Conservation (phyloP, 2,329 filamentous ascomycete species). For the Cladophialophora immunda region DNA sequence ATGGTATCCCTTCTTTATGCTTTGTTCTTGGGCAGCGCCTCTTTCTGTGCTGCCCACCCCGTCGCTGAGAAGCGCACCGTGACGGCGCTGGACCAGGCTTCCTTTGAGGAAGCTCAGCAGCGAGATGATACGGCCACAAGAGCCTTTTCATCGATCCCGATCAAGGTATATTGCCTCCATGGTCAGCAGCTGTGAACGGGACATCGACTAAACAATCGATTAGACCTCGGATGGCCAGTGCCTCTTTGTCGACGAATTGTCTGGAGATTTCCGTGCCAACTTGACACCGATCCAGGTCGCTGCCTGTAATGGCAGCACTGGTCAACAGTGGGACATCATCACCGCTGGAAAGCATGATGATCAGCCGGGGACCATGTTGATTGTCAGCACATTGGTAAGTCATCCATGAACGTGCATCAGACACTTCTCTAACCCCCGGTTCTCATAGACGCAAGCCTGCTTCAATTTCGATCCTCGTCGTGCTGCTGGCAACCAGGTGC, state of each 20-base stretch:
- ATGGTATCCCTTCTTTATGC: constrained; percentile 24
- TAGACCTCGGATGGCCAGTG: constrained; percentile 60
- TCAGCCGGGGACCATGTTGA: constrained; percentile 55
- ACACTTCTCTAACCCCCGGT: neutral
- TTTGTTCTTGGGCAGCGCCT: constrained; percentile 22
- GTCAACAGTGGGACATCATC: constrained; percentile 62
- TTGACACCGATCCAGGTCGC: constrained; percentile 60
- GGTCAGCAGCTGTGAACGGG: neutral
- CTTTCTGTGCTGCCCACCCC: constrained; percentile 20
- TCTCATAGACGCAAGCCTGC: constrained; percentile 62
- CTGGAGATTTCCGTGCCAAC: constrained; percentile 64
- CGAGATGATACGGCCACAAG: constrained; percentile 59
- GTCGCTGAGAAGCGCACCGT: constrained; percentile 51
- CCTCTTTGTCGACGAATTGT: constrained; percentile 61
- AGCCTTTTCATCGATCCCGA: constrained; percentile 56
- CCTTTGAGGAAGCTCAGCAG: constrained; percentile 59
- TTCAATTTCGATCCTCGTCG: constrained; percentile 66
- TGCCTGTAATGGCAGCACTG: constrained; percentile 55
- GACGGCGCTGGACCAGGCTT: constrained; percentile 58
- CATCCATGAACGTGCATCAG: neutral
- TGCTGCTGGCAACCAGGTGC: constrained; percentile 60
- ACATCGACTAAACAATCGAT: neutral
- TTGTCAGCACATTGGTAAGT: constrained; percentile 63
- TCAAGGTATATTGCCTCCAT: constrained; percentile 47
- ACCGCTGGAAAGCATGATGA: constrained; percentile 63